Evolutionary conservation across 768 basidiomycete species (phyloP).

Genomic region (Phylloporus sp.): DNA sequence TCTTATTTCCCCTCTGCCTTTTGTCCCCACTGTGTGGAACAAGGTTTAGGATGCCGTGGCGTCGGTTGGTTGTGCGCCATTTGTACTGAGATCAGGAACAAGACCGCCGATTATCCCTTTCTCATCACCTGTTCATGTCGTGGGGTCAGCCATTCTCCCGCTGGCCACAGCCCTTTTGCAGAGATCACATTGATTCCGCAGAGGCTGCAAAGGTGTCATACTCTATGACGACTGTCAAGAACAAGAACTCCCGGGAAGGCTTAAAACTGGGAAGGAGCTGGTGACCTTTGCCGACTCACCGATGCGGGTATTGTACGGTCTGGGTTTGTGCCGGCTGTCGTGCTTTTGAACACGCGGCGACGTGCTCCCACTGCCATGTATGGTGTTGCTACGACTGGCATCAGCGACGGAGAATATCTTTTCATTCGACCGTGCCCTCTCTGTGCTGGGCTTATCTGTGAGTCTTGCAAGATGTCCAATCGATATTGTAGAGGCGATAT

Average conservation of each 20-base stretch:
- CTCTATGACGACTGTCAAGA: conserved; percentile 12
- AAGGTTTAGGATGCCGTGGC: neutral
- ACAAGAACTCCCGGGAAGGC: neutral
- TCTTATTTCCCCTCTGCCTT: neutral
- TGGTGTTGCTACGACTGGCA: conserved; percentile 8
- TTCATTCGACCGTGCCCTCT: neutral
- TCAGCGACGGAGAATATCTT: neutral
- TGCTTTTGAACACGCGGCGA: neutral
- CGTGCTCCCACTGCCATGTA: neutral
- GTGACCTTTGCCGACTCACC: neutral
- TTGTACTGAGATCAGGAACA: conserved; percentile 1
- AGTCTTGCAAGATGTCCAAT: neutral
- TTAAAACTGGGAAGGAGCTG: neutral
- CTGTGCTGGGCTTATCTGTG: conserved; percentile 3
- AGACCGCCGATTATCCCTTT: neutral
- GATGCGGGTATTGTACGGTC: neutral
- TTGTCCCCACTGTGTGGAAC: conserved; percentile 8
- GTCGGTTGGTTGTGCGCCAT: conserved; percentile 5
- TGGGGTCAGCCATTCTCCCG: conserved; percentile 8
- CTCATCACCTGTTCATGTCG: conserved; percentile 16
- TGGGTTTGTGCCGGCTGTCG: conserved; percentile 11
- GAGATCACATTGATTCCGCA: neutral
- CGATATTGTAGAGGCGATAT: neutral
- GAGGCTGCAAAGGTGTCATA: conserved; percentile 4
- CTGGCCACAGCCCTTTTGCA: neutral